phyloP scores from a whole-genome alignment of 768 basidiomycete species.

The Tephrocybe sp. region DNA sequence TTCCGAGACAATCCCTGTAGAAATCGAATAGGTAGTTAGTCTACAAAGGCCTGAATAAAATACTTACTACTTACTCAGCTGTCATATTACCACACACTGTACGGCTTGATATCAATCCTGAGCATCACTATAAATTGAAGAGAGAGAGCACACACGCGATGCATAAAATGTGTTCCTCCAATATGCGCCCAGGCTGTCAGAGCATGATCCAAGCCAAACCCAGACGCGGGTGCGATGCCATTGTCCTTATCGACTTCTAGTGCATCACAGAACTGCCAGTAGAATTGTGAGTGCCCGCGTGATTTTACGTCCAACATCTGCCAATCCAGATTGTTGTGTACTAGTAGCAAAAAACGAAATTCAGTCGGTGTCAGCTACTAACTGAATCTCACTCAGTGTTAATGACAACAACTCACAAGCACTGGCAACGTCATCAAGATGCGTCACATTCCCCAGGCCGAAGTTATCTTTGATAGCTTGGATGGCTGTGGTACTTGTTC shows the following conservation, averaged over 20 bases:
- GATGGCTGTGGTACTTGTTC: conserved; percentile 42
- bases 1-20: conserved; percentile 37
- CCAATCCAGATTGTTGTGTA: conserved; percentile 64
- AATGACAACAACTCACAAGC: conserved; percentile 34
- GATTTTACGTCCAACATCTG: conserved; percentile 50
- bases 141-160: conserved; percentile 32
- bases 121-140: neutral
- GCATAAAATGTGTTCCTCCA: conserved; percentile 49
- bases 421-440: conserved; percentile 65
- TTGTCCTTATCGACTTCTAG: conserved; percentile 58
- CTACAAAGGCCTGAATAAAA: neutral
- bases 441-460: conserved; percentile 51
- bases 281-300: conserved; percentile 46
- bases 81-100: conserved; percentile 49
- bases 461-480: conserved; percentile 53
- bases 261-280: conserved; percentile 62
- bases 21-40: neutral
- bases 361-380: no score
- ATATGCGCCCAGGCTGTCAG: conserved; percentile 55
- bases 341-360: conserved; percentile 13
- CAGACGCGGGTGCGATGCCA: conserved; percentile 41
- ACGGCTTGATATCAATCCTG: neutral
- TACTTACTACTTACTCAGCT: conserved; percentile 38
- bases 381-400: no score
- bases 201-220: conserved; percentile 63